Base-by-base conservation (phyloP, 2,329 filamentous ascomycete species). In the Botrytis deweyae region DNA sequence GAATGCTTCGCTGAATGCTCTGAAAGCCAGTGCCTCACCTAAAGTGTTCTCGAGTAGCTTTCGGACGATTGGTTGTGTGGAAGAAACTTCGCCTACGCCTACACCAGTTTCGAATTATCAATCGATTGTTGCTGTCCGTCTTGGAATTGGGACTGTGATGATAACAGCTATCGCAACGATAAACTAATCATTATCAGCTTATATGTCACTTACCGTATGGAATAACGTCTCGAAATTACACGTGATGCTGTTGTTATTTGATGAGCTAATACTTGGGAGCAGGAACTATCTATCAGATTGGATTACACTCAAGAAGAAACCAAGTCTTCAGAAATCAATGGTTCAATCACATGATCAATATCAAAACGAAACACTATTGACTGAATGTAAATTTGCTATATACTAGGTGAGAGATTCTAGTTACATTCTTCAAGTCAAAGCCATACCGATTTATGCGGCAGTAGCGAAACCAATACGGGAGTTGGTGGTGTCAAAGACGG, bases 321-420 rank as follows among this genome's bases (percentile, higher is more conserved):
- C 20, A 49, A 4, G 44, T 49, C 46, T 49, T 49, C 49, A 8
- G 1, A 25, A 52, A 12, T 52, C 0, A n/a, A n/a, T 52, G 16
- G 25, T 2, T 52, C 16, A 52, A 52, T 58, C 52, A 58, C 52
- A 58, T 29, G 52, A 2, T 58, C n/a, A 29, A 58, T 58, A 58
- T 58, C 14, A 29, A 29, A 58, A 29, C n/a, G 3, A 33, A 58
- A 29, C n/a, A 29, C n/a, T 29, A 33, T 58, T 58, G 52, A 58
- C n/a, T 58, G n/a, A 29, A 58, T 58, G 52, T 58, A 58, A 58
- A 58, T 58, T 58, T 58, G n/a, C 52, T 58, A 58, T 58, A 18
- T 58, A 29, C n/a, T 58, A 58, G 14, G n/a, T 58, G n/a, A 8
- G 14, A 58, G 52, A 29, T 18, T 58, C 52, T 58, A 58, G n/a